Evolutionary conservation across 345 rosid species (phyloP), one percentile per base, ranked within the genome.

Genomic region (Iberis pinnata): DNA sequence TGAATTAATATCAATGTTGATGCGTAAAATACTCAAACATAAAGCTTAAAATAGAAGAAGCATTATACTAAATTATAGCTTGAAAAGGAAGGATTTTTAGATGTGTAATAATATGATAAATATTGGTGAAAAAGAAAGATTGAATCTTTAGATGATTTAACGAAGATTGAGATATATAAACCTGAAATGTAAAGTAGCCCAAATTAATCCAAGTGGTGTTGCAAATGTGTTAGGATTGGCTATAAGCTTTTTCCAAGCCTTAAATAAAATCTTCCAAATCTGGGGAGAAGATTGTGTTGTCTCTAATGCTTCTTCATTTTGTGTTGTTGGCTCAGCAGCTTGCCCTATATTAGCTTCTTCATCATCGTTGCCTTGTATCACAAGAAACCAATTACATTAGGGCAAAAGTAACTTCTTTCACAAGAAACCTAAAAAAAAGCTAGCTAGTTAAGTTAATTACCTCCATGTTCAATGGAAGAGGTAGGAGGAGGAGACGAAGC

Each of bases 141-240:
- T 56, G 48, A 64, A 44, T 15, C 39, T 57, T 49, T 18, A 43
- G 26, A 35, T 48, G 40, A n/a, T 49, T n/a, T n/a, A n/a, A n/a
- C 10, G 18, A 49, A 65, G 24, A 43, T 36, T 12, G 26, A 11
- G 8, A 18, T 12, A 13, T 43, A n/a, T 25, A 37, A 40, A 83
- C 96, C 85, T 79, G 81, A 79, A 87, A 33, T 78, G 86, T 63
- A 90, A 67, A 71, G 76, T 65, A 41, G 98, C 86, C 96, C 95
- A 90, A 13, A 79, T 67, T 22, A 90, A 73, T 52, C 83, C 95
- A 24, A 77, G 8, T 32, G 77, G 14, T 47, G 96, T 73, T 53
- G 89, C 88, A 71, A 84, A 79, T 25, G 87, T 82, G 51, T 90
- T 90, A 42, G 96, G 98, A 66, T 87, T 90, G 39, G 41, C 27